These are phyloP conservation scores for Striga hermonthica DNA, from an alignment of 305 asterid species.

Conservation along the genomic window DNA sequence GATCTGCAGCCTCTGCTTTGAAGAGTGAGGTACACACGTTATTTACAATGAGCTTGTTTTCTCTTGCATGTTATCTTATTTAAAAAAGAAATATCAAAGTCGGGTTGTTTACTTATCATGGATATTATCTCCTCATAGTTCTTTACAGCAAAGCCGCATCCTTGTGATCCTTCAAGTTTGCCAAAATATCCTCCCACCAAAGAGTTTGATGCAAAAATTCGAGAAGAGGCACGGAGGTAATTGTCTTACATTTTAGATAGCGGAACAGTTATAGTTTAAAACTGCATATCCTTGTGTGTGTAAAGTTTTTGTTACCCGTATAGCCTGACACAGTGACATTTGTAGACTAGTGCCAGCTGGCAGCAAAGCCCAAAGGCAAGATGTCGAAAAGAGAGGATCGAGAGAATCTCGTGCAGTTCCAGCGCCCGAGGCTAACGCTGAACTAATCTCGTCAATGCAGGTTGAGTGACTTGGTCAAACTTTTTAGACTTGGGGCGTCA, in stretches of 20 bases:
- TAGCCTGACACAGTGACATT: constrained; percentile 25
- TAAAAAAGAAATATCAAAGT: neutral
- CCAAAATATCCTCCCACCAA: constrained; percentile 81
- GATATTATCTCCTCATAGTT: constrained; percentile 42
- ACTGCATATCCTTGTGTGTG: neutral
- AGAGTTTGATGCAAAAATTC: constrained; percentile 74
- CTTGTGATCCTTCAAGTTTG: constrained; percentile 73
- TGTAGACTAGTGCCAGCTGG: constrained; percentile 60
- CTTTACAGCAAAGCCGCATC: constrained; percentile 60
- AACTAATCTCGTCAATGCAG: constrained; percentile 54
- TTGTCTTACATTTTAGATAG: neutral
- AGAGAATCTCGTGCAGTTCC: constrained; percentile 68
- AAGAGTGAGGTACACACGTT: constrained; percentile 52
- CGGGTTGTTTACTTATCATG: neutral
- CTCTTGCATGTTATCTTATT: neutral
- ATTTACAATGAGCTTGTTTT: neutral
- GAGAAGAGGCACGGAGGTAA: constrained; percentile 84
- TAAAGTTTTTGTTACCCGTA: constrained; percentile 6
- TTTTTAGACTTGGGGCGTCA: neutral
- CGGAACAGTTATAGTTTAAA: constrained; percentile 13
- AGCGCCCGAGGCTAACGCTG: constrained; percentile 57
- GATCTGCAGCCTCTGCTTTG: constrained; percentile 60
- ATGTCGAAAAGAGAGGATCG: constrained; percentile 47
- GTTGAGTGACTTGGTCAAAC: constrained; percentile 29
- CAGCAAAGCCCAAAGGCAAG: constrained; percentile 47